A percentile compares a stretch with the other conserved stretches of the same genome.
phyloP scores from a whole-genome alignment of 345 rosid species.

The Salix arbutifolia region DNA sequence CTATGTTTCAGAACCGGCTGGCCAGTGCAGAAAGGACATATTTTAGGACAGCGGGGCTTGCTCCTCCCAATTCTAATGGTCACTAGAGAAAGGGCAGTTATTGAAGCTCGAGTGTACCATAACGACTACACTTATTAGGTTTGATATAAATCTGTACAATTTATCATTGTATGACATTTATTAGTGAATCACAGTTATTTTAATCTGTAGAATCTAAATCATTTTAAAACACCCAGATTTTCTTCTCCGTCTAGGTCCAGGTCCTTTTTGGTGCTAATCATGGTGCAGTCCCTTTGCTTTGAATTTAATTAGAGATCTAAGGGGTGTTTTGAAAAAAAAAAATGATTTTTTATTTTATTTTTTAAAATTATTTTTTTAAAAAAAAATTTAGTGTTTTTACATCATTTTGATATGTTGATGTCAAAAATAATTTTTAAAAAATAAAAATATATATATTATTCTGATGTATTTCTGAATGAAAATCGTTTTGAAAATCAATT shows the following conservation, averaged over 20 bases:
- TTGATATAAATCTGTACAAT: slow-evolving; percentile 19
- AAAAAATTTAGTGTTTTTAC: no score
- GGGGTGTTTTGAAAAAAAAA: no score
- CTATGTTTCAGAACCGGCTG: slow-evolving; percentile 59
- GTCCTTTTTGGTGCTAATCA: no score
- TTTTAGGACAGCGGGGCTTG: slow-evolving; percentile 31
- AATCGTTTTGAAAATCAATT: no score
- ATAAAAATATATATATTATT: no score
- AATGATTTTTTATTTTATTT: no score
- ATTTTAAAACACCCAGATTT: neutral
- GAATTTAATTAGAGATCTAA: neutral
- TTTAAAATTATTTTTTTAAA: no score
- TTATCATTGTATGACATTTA: slow-evolving; percentile 18
- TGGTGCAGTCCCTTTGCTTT: neutral
- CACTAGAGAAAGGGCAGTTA: slow-evolving; percentile 16
- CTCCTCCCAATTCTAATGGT: slow-evolving; percentile 36
- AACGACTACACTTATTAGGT: slow-evolving; percentile 10
- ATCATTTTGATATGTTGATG: rapidly evolving
- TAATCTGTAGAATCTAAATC: neutral
- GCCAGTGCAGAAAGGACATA: slow-evolving; percentile 58
- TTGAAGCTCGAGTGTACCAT: slow-evolving; percentile 12
- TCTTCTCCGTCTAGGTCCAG: neutral
- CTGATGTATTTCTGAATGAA: rapidly evolving
- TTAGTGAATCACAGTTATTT: slow-evolving; percentile 1
- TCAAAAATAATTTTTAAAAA: no score